phyloP scores from a whole-genome alignment of 108 stramenopile species.

The Skeletonema tropicum region DNA sequence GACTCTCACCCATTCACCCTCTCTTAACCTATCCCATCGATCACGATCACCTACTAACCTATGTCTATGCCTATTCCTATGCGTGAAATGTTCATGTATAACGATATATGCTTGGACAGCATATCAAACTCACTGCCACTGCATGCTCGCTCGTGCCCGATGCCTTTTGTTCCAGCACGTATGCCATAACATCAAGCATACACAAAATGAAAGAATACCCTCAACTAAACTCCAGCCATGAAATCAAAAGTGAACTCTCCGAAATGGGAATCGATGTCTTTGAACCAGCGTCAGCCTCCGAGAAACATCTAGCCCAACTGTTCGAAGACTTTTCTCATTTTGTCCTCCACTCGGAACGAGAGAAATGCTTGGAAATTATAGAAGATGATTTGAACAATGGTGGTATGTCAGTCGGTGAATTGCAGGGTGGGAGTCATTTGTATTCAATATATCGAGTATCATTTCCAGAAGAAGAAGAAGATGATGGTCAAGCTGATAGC shows the following conservation, averaged over 20 bases:
- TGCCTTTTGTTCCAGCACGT: too few relatives aligned
- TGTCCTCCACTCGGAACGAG: conserved; percentile 46
- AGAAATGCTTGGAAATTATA: conserved; percentile 48
- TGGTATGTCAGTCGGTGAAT: conserved; percentile 49
- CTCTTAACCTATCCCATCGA: too few relatives aligned
- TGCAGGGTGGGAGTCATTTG: conserved; percentile 62
- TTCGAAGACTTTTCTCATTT: conserved; percentile 57
- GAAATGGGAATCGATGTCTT: conserved; percentile 53
- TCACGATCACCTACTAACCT: too few relatives aligned
- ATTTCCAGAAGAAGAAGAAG: conserved; percentile 19
- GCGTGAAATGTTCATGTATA: too few relatives aligned
- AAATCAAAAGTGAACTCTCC: conserved; percentile 19
- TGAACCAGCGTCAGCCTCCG: conserved; percentile 43
- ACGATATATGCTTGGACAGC: too few relatives aligned
- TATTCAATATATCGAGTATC: conserved; percentile 63
- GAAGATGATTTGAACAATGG: conserved; percentile 42
- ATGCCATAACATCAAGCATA: too few relatives aligned
- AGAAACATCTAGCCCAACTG: conserved; percentile 45
- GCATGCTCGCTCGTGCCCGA: too few relatives aligned
- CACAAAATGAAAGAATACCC: conserved; percentile 13
- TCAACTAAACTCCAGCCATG: conserved; percentile 1
- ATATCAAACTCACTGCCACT: too few relatives aligned
- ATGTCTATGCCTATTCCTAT: too few relatives aligned
- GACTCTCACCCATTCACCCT: too few relatives aligned
- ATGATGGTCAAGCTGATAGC: neutral